Evolutionary conservation across 805 yeast species (phyloP).

Genomic region (Metschnikowia cubensis): DNA sequence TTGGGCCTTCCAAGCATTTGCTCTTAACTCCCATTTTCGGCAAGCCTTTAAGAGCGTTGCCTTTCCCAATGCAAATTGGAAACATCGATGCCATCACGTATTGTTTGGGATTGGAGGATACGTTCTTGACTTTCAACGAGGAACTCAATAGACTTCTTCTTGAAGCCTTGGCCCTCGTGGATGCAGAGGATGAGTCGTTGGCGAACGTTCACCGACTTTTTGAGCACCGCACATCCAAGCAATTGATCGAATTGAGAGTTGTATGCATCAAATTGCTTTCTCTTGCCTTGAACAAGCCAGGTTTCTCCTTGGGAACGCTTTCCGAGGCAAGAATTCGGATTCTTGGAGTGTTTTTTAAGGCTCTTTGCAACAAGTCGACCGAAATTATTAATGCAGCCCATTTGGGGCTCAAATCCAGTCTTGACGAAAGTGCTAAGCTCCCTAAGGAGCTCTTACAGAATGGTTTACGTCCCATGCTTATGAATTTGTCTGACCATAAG

Average conservation of each 20-base stretch:
- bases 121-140: slow-evolving; percentile 83
- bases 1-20: slow-evolving; percentile 78
- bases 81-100: slow-evolving; percentile 96
- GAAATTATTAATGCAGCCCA: slow-evolving; percentile 93
- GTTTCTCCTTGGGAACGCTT: slow-evolving; percentile 68
- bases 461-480: slow-evolving; percentile 91
- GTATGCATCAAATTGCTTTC: slow-evolving; percentile 84
- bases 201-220: slow-evolving; percentile 82
- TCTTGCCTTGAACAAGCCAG: slow-evolving; percentile 78
- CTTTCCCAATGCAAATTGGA: slow-evolving; percentile 98
- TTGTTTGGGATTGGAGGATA: slow-evolving; percentile 74
- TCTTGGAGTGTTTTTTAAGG: slow-evolving; percentile 90
- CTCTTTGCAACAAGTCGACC: slow-evolving; percentile 77
- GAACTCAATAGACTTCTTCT: slow-evolving; percentile 79
- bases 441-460: slow-evolving; percentile 95
- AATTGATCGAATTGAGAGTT: slow-evolving; percentile 79
- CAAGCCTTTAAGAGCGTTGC: slow-evolving; percentile 92
- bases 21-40: slow-evolving; percentile 92
- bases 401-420: slow-evolving; percentile 75
- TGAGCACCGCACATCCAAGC: slow-evolving; percentile 86
- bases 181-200: slow-evolving; percentile 94
- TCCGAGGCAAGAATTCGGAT: slow-evolving; percentile 80
- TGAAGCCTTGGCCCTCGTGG: slow-evolving; percentile 91
- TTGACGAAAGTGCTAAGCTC: slow-evolving; percentile 79
- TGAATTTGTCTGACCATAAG: slow-evolving; percentile 92